Evolutionary conservation across 345 rosid species (phyloP).

Genomic region (Brassica carinata): DNA sequence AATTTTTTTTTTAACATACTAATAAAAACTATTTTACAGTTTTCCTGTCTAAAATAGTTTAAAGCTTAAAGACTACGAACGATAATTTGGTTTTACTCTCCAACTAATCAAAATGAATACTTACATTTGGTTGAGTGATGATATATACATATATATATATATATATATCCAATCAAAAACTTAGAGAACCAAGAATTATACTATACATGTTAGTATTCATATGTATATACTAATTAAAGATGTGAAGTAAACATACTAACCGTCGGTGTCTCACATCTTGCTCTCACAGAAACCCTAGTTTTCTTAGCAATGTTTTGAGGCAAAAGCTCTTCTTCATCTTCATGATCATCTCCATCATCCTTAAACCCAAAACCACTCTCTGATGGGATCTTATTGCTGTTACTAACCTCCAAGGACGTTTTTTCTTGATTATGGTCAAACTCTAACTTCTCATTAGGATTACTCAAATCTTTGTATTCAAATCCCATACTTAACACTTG

Average conservation of each 20-base stretch:
- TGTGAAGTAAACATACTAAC: slow-evolving; percentile 45
- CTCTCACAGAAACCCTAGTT: slow-evolving; percentile 88
- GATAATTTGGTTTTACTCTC: background rate
- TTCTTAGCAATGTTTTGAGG: slow-evolving; percentile 71
- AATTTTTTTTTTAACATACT: too few relatives aligned
- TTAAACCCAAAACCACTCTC: slow-evolving; percentile 37
- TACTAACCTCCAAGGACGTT: slow-evolving; percentile 7
- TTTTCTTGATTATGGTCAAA: slow-evolving; percentile 22
- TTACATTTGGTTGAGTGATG: slow-evolving; percentile 3
- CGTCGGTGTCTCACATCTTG: slow-evolving; percentile 87
- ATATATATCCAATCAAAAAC: background rate
- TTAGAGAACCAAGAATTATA: background rate
- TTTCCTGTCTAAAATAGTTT: background rate
- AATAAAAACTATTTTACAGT: background rate
- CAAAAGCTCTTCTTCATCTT: slow-evolving; percentile 55
- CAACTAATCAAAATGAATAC: background rate
- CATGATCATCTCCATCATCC: slow-evolving; percentile 32
- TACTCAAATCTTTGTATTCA: slow-evolving; percentile 56
- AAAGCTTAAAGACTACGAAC: background rate
- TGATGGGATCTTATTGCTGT: slow-evolving; percentile 23
- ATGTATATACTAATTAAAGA: slow-evolving; percentile 8
- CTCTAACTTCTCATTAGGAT: slow-evolving; percentile 37
- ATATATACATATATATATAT: background rate
- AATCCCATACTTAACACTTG: slow-evolving; percentile 49
- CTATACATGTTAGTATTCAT: background rate